Evolutionary conservation across 2,329 filamentous ascomycete genomes (phyloP).

Genomic region (Apiospora aurea): DNA sequence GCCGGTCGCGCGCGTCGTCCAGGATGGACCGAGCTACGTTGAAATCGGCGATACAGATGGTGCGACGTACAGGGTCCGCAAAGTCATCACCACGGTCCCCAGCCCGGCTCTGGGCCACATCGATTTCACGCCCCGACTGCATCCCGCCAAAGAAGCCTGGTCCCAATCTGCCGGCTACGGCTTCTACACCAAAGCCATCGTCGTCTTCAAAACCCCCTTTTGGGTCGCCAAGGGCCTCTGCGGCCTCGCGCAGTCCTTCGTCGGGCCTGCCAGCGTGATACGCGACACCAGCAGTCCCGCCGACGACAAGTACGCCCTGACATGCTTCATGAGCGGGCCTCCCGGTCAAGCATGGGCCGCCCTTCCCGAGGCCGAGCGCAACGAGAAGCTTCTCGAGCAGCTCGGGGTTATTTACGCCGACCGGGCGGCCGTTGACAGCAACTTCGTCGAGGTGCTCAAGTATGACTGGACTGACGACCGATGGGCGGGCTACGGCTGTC

Average conservation of each 20-base stretch:
- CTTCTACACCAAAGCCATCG: slow-evolving; percentile 59
- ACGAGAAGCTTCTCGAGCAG: slow-evolving; percentile 37
- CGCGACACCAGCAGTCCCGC: slow-evolving; percentile 49
- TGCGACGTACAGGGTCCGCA: slow-evolving; percentile 45
- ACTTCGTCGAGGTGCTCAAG: slow-evolving; percentile 43
- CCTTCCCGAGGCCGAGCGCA: slow-evolving; percentile 32
- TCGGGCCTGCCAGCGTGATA: slow-evolving; percentile 53
- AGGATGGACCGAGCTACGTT: slow-evolving; percentile 31
- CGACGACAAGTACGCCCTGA: slow-evolving; percentile 43
- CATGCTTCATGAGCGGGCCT: slow-evolving; percentile 50
- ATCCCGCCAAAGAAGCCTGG: slow-evolving; percentile 46
- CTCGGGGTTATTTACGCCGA: slow-evolving; percentile 37
- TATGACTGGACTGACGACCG: slow-evolving; percentile 49
- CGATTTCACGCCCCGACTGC: slow-evolving; percentile 54
- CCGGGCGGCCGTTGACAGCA: slow-evolving; percentile 25
- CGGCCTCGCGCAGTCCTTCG: slow-evolving; percentile 53
- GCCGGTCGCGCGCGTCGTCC: slow-evolving; percentile 42
- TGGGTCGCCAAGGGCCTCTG: slow-evolving; percentile 49
- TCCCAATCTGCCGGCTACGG: slow-evolving; percentile 48
- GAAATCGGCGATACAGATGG: slow-evolving; percentile 38
- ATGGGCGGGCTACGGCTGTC: slow-evolving; percentile 48
- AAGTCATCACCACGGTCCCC: slow-evolving; percentile 57
- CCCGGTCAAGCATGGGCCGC: slow-evolving; percentile 43
- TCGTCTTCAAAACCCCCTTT: slow-evolving; percentile 49
- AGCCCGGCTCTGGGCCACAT: slow-evolving; percentile 54